These are phyloP conservation scores for Ramaria sp. DNA, from an alignment of 768 basidiomycete species.

Conservation along the genomic window DNA sequence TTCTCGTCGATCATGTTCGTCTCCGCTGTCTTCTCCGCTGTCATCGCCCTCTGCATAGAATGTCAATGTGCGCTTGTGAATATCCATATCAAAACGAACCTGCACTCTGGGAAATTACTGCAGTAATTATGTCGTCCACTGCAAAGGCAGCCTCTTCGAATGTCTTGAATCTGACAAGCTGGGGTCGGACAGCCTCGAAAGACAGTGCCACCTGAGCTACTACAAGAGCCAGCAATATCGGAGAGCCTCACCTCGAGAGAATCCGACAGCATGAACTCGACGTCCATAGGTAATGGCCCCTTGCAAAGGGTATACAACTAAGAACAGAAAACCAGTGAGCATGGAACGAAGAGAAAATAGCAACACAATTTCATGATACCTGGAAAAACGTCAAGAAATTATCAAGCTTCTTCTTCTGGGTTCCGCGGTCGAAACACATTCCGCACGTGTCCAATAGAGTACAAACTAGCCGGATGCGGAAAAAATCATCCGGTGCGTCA, in stretches of 20 bases:
- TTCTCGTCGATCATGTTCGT: constrained; percentile 31
- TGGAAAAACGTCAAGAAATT: constrained; percentile 90
- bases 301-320: constrained; percentile 86
- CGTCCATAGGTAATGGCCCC: constrained; percentile 86
- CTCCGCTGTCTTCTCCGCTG: constrained; percentile 41
- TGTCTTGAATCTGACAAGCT: constrained; percentile 55
- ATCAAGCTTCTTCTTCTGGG: constrained; percentile 87
- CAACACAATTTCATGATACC: constrained; percentile 30
- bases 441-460: constrained; percentile 91
- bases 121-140: constrained; percentile 67
- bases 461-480: constrained; percentile 86
- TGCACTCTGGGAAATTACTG: not conserved
- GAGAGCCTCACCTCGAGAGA: constrained; percentile 65
- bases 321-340: constrained; percentile 20
- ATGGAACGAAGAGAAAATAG: constrained; percentile 1
- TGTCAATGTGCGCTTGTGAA: not conserved
- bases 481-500: constrained; percentile 94
- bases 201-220: constrained; percentile 3
- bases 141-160: constrained; percentile 79
- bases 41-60: constrained; percentile 42
- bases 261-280: constrained; percentile 94
- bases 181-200: constrained; percentile 75
- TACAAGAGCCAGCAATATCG: not conserved
- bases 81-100: not conserved
- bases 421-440: constrained; percentile 94